These are phyloP conservation scores for Dryadomyces sulphureus DNA, from an alignment of 2,329 filamentous ascomycete species.

Conservation along the genomic window DNA sequence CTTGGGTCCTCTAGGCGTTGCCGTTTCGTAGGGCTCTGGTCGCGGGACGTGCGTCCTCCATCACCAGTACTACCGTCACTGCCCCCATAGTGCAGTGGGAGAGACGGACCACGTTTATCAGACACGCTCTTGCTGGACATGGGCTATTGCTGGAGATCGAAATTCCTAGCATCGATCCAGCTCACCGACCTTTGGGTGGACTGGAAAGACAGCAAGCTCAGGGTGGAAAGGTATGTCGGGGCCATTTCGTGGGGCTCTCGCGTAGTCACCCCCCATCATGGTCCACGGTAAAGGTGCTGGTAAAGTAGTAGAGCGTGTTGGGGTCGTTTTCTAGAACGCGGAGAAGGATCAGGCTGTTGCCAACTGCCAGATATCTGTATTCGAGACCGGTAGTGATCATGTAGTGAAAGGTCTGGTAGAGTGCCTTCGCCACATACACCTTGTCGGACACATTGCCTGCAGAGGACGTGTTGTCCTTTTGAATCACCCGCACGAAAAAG, in stretches of 20 bases:
- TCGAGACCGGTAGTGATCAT: constrained; percentile 6
- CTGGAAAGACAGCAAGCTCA: not conserved
- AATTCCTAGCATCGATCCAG: constrained; percentile 1
- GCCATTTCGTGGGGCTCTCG: constrained; percentile 3
- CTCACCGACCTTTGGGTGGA: not conserved
- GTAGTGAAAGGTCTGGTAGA: constrained; percentile 8
- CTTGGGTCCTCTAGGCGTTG: too few relatives aligned
- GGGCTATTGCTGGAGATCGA: constrained; percentile 2
- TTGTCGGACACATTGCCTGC: not conserved
- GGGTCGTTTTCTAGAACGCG: constrained; percentile 4
- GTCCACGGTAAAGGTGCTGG: not conserved
- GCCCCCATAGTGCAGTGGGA: not conserved
- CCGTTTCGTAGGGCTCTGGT: not conserved
- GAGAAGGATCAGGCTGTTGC: constrained; percentile 6
- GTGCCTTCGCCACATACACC: constrained; percentile 1
- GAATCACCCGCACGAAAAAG: constrained; percentile 3
- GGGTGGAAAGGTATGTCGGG: constrained; percentile 1
- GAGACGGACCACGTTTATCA: not conserved
- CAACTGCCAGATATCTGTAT: constrained; percentile 6
- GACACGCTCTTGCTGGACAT: not conserved
- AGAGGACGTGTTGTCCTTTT: not conserved
- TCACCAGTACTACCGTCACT: not conserved
- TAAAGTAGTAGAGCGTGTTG: constrained; percentile 5
- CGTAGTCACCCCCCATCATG: not conserved
- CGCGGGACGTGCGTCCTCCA: not conserved